Percentiles rank a stretch among this genome's conserved stretches.
Evolutionary conservation across 768 basidiomycete species (phyloP).

Genomic region (Naganishia vishniacii): DNA sequence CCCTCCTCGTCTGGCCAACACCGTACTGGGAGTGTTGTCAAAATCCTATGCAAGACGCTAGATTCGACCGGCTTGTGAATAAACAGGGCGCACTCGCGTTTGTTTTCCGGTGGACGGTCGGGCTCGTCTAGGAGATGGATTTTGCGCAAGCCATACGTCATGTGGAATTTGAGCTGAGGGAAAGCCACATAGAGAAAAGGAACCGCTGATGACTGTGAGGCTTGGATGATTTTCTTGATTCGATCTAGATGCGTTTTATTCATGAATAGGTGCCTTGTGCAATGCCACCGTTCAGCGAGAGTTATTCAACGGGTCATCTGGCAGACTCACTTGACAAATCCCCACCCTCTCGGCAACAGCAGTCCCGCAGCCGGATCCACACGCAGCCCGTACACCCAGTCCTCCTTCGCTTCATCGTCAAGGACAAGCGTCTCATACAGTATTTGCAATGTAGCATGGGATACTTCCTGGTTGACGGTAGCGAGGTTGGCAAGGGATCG

Average conservation of each 20-base stretch:
- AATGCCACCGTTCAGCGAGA: no score
- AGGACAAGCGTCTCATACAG: conserved; percentile 2
- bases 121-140: not conserved
- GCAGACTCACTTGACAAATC: not conserved
- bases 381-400: not conserved
- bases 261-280: conserved; percentile 4
- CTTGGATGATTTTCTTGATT: not conserved
- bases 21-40: not conserved
- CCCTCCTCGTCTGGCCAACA: conserved; percentile 6
- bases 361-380: not conserved
- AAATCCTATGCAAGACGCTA: not conserved
- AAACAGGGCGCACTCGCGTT: conserved; percentile 6
- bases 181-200: not conserved
- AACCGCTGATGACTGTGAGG: not conserved
- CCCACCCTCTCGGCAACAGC: not conserved
- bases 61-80: not conserved
- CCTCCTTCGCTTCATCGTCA: conserved; percentile 3
- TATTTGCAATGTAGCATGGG: not conserved
- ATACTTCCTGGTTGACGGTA: not conserved
- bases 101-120: not conserved
- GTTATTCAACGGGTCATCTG: no score
- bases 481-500: not conserved
- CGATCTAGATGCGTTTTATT: not conserved
- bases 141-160: conserved; percentile 2
- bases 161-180: conserved; percentile 1